Conservation (phyloP, 2,329 filamentous ascomycete species). For the Knoxdaviesia capensis region DNA sequence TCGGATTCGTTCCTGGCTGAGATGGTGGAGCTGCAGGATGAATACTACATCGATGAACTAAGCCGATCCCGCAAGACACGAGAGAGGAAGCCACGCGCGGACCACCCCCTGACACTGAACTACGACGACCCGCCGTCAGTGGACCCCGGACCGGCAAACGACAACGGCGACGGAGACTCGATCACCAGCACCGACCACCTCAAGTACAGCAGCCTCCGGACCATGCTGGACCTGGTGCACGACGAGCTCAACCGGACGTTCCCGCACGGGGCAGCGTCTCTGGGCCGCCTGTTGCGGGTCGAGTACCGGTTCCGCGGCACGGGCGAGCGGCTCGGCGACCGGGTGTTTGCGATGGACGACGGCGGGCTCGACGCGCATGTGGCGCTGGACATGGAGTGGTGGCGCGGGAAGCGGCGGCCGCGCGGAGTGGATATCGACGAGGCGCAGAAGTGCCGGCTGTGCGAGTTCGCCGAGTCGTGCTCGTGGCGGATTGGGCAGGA, state of each 20-base stretch:
- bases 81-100: background rate
- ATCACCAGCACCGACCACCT: slow-evolving; percentile 14
- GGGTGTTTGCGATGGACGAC: slow-evolving; percentile 47
- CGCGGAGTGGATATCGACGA: slow-evolving; percentile 66
- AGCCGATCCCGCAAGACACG: background rate
- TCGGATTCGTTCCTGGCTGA: slow-evolving; percentile 64
- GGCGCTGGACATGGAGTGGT: slow-evolving; percentile 59
- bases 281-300: slow-evolving; percentile 30
- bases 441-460: slow-evolving; percentile 70
- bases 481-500: slow-evolving; percentile 57
- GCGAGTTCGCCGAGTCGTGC: slow-evolving; percentile 65
- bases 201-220: slow-evolving; percentile 25
- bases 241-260: slow-evolving; percentile 31
- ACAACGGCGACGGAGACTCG: slow-evolving; percentile 9
- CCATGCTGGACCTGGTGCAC: slow-evolving; percentile 23
- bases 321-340: slow-evolving; percentile 30
- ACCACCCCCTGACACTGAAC: slow-evolving; percentile 2
- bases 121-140: slow-evolving; percentile 9
- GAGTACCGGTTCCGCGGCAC: slow-evolving; percentile 32
- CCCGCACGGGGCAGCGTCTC: slow-evolving; percentile 22
- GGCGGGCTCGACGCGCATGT: slow-evolving; percentile 45
- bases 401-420: slow-evolving; percentile 55
- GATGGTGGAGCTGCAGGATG: slow-evolving; percentile 47
- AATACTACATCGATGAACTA: slow-evolving; percentile 32
- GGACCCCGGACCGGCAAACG: background rate